Base-by-base conservation (phyloP, 768 basidiomycete genomes). In the Daedaleopsis nitida region DNA sequence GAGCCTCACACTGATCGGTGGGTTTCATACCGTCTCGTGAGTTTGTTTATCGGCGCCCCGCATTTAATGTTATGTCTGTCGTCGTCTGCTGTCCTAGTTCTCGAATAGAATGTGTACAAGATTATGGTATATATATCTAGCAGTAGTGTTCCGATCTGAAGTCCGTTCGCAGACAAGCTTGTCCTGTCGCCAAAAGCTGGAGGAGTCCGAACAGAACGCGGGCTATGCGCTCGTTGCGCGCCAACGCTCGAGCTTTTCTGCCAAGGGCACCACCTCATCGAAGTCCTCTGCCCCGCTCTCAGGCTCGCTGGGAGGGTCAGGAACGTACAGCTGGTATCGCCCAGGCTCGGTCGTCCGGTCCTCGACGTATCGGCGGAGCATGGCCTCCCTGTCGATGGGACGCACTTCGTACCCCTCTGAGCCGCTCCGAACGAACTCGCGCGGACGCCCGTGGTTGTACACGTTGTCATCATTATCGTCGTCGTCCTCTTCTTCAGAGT, bases 351-450 rank as follows among this genome's bases (percentile, higher is more conserved):
- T 80, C 10, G 83, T 82, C 38, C 85, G 71, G 44, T 77, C 77
- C 58, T 74, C 73, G 35, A 92, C 72, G 71, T 89, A 87, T 52
- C 79, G 75, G 58, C 72, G 75, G 43, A 93, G 72, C 76, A 92
- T 80, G 48, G 81, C 83, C 68, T 92, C 88, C 59, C 92, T 78
- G 48, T 83, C 77, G 39, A 83, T 74, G 12, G 83, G 74, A 14
- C 80, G 81, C 49, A 91, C 85, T 69, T 94, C 92, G 66, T 87
- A 91, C 5, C 92, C 92, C 74, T 94, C 93, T 14, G 91, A 94
- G 21, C 92, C 92, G 47, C 84, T 75, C 55, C 92, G 79, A 50
- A 91, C 78, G 42, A 66, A 68, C 37, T 67, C 62, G 23, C 60
- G 55, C 55, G 16, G 77, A 72, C n/a, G 74, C 70, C 34, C 75